These are phyloP conservation scores for Magnolia kwangsiensis DNA, from an alignment of 164 flowering plant species.

Conservation along the genomic window DNA sequence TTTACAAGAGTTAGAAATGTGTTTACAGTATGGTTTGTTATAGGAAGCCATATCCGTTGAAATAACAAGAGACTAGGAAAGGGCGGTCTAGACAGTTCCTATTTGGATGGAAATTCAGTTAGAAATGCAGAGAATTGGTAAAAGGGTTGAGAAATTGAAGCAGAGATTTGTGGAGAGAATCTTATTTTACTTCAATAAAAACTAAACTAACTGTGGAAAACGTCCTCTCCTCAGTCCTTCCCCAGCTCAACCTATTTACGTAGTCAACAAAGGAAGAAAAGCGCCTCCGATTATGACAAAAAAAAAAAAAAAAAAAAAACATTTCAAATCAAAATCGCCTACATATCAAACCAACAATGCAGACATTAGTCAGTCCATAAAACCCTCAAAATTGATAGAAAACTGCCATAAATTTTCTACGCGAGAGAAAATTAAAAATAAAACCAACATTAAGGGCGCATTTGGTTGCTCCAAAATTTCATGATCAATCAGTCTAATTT, in stretches of 20 bases:
- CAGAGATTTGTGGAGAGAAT: not conserved
- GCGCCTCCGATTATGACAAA: not conserved
- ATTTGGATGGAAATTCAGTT: not conserved
- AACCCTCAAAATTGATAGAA: not conserved
- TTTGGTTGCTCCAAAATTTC: too few species aligned
- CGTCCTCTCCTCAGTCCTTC: not conserved
- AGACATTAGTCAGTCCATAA: not conserved
- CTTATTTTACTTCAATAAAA: not conserved
- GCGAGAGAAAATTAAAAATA: too few species aligned
- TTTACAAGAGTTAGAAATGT: not conserved
- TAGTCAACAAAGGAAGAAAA: not conserved
- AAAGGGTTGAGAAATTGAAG: not conserved
- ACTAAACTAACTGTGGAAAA: not conserved
- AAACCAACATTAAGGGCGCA: too few species aligned
- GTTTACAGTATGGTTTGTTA: not conserved
- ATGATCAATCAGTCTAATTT: too few species aligned
- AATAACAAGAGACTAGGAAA: not conserved
- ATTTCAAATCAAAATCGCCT: not conserved
- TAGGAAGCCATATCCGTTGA: not conserved
- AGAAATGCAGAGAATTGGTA: not conserved
- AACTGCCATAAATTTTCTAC: too few species aligned
- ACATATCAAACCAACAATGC: not conserved
- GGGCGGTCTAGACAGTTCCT: not conserved
- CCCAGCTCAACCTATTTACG: not conserved
- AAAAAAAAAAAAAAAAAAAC: not conserved